phyloP scores from a whole-genome alignment of 176 grass and related monocot genomes.

The Typha latifolia region DNA sequence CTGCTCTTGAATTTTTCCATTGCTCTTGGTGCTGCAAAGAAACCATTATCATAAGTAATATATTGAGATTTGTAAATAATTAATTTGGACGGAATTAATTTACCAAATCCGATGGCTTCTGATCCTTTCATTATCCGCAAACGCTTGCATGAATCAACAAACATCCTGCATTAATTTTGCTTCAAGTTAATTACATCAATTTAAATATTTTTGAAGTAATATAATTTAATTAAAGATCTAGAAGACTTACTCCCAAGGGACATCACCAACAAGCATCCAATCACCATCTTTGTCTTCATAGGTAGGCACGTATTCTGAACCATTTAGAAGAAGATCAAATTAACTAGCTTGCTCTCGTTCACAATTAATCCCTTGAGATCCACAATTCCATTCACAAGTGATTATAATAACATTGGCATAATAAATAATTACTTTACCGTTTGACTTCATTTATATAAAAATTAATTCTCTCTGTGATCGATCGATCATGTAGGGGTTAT shows the following conservation, averaged over 20 bases:
- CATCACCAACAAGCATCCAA: constrained; percentile 21
- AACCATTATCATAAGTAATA: no score
- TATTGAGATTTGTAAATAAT: no score
- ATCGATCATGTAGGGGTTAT: no score
- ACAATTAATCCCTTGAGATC: no score
- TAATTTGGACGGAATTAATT: not conserved
- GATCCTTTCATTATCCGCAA: constrained; percentile 23
- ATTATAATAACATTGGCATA: no score
- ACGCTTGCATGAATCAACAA: constrained; percentile 18
- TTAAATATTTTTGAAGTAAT: no score
- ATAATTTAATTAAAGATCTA: no score
- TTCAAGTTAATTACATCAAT: not conserved
- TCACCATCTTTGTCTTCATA: constrained; percentile 22
- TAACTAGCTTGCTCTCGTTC: constrained; percentile 2
- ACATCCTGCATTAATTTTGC: constrained; percentile 9
- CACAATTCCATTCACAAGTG: no score
- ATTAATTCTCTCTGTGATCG: no score
- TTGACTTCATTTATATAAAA: no score
- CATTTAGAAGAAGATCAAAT: constrained; percentile 4
- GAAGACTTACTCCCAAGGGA: constrained; percentile 19
- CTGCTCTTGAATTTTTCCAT: constrained; percentile 7
- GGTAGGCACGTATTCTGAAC: constrained; percentile 11
- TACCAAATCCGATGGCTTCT: constrained; percentile 13
- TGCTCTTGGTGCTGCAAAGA: constrained; percentile 3
- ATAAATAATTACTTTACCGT: no score